Percentiles rank a stretch among this genome's conserved stretches.
Evolutionary conservation across 106 monocot genomes (phyloP).

Genomic region (Dendrobium chrysotoxum): DNA sequence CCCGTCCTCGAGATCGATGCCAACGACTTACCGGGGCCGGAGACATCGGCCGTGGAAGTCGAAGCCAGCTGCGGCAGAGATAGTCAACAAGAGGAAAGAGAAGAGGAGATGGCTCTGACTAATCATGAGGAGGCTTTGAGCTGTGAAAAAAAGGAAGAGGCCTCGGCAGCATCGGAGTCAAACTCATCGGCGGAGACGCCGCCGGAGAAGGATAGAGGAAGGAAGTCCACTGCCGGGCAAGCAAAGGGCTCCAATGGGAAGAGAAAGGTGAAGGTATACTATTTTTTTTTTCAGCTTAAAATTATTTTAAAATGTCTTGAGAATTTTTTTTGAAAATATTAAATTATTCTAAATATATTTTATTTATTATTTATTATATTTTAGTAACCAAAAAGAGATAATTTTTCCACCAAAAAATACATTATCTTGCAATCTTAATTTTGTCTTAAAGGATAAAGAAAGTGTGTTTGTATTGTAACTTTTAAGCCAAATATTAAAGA

Average conservation of each 20-base stretch:
- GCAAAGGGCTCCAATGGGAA: neutral
- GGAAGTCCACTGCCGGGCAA: neutral
- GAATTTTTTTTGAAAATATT: too few species aligned
- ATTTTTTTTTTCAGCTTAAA: too few species aligned
- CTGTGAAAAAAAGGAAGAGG: neutral
- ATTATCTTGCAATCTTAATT: too few species aligned
- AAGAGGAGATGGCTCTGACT: neutral
- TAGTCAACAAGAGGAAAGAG: neutral
- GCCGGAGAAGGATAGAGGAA: neutral
- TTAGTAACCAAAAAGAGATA: too few species aligned
- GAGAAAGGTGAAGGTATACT: neutral
- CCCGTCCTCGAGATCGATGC: neutral
- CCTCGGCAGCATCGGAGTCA: neutral
- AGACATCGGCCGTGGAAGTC: neutral
- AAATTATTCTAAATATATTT: too few species aligned
- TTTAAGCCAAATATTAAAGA: too few species aligned
- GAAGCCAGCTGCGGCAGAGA: neutral
- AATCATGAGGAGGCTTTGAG: neutral
- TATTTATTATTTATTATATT: too few species aligned
- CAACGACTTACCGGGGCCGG: neutral
- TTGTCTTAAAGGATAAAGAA: too few species aligned
- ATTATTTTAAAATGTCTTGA: too few species aligned
- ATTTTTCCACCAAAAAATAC: too few species aligned
- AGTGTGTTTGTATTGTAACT: too few species aligned
- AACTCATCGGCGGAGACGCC: neutral